Conservation (phyloP, 768 basidiomycete genomes). For the Mycena maculata region DNA sequence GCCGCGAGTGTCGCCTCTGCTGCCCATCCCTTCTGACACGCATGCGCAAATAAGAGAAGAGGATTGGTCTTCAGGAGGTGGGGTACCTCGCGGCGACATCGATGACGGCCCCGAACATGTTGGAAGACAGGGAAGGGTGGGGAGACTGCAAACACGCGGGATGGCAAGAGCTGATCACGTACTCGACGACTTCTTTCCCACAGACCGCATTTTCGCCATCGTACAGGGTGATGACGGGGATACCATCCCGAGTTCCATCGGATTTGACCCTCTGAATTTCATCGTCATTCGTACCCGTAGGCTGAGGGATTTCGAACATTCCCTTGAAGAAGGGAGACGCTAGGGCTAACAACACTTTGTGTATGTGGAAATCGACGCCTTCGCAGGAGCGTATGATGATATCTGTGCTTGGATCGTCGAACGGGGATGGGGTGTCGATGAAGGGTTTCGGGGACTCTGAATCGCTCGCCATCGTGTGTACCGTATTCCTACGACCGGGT, state of each 20-base stretch:
- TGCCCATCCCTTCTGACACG: neutral
- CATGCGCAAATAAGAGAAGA: neutral
- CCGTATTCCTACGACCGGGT: too few species aligned
- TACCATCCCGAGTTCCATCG: neutral
- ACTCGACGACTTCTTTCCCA: constrained; percentile 18
- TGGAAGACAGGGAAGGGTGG: neutral
- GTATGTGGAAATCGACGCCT: constrained; percentile 12
- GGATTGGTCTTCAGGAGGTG: constrained; percentile 4
- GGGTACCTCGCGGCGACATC: constrained; percentile 13
- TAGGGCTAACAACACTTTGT: constrained; percentile 8
- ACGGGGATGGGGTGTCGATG: constrained; percentile 7
- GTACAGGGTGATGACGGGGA: constrained; percentile 10
- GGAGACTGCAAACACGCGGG: neutral
- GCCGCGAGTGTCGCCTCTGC: constrained; percentile 15
- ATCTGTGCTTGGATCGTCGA: constrained; percentile 17
- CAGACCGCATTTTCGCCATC: too few species aligned
- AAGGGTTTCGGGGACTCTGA: neutral
- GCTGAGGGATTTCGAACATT: constrained; percentile 21
- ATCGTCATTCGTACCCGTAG: neutral
- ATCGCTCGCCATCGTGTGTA: neutral
- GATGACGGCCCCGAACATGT: neutral
- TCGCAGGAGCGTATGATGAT: constrained; percentile 14
- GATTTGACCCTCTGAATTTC: neutral
- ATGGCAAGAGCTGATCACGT: too few species aligned
- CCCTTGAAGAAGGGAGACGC: constrained; percentile 25